Evolutionary conservation across 495 filamentous ascomycete species (phyloP).

Genomic region (Xanthoparmelia taractica): DNA sequence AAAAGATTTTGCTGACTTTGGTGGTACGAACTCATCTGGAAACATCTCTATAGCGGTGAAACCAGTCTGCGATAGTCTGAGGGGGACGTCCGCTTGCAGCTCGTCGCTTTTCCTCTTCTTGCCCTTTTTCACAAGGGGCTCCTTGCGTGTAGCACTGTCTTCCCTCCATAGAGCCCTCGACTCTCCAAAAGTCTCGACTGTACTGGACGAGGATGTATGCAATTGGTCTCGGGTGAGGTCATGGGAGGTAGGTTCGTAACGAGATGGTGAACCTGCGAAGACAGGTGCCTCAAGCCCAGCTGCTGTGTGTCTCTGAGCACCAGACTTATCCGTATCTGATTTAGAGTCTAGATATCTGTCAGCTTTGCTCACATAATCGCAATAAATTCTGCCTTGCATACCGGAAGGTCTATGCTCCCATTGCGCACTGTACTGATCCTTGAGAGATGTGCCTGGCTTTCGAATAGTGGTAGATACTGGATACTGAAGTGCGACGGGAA

Average conservation of each 20-base stretch:
- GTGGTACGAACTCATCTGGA: slow-evolving; percentile 26
- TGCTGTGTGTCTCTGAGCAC: slow-evolving; percentile 24
- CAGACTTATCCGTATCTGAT: slow-evolving; percentile 16
- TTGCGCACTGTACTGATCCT: slow-evolving; percentile 27
- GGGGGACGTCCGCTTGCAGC: slow-evolving; percentile 29
- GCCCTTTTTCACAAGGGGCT: slow-evolving; percentile 43
- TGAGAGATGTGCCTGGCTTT: slow-evolving; percentile 22
- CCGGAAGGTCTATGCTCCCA: slow-evolving; percentile 26
- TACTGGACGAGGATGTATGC: slow-evolving; percentile 35
- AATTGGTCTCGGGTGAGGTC: slow-evolving; percentile 61
- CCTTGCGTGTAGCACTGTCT: slow-evolving; percentile 42
- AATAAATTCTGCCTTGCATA: slow-evolving; percentile 21
- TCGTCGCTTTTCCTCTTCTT: slow-evolving; percentile 73
- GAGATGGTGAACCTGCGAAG: slow-evolving; percentile 21
- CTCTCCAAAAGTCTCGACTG: slow-evolving; percentile 45
- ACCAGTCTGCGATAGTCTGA: slow-evolving; percentile 22
- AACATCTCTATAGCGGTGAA: slow-evolving; percentile 32
- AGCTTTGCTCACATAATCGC: background rate
- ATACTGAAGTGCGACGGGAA: slow-evolving; percentile 22
- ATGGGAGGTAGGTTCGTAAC: slow-evolving; percentile 50
- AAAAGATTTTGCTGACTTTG: slow-evolving; percentile 19
- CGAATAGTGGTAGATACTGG: slow-evolving; percentile 21
- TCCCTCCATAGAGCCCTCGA: slow-evolving; percentile 53
- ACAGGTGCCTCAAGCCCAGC: slow-evolving; percentile 23
- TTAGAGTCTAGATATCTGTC: background rate